Percentiles rank a stretch among this genome's conserved stretches.
These are phyloP conservation scores for Lactuca saligna DNA, from an alignment of 129 eudicot species.

Conservation along the genomic window DNA sequence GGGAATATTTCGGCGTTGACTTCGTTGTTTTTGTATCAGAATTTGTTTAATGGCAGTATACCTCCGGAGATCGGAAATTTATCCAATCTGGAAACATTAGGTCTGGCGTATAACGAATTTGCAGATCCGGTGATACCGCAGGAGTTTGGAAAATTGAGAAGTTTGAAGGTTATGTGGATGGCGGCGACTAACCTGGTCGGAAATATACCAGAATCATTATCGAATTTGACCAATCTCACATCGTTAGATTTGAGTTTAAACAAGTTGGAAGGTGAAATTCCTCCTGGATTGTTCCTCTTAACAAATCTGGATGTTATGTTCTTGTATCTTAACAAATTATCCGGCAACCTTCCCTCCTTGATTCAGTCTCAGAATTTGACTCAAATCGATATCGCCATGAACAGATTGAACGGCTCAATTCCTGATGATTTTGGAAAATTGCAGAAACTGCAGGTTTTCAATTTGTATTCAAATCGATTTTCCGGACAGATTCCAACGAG, in stretches of 20 bases:
- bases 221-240: constrained; percentile 42
- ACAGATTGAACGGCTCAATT: constrained; percentile 56
- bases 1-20: constrained; percentile 48
- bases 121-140: constrained; percentile 44
- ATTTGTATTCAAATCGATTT: constrained; percentile 49
- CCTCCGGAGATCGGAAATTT: constrained; percentile 70
- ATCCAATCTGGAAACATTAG: constrained; percentile 37
- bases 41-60: constrained; percentile 61
- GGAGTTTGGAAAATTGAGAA: constrained; percentile 57
- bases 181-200: constrained; percentile 43
- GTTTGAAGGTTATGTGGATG: constrained; percentile 53
- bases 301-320: constrained; percentile 41
- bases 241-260: constrained; percentile 58
- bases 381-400: constrained; percentile 58
- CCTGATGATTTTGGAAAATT: constrained; percentile 56
- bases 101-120: constrained; percentile 55
- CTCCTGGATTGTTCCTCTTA: constrained; percentile 56
- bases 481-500: constrained; percentile 51
- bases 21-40: constrained; percentile 35
- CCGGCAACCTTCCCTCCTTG: constrained; percentile 52
- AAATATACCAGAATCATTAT: constrained; percentile 52
- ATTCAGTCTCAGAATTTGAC: constrained; percentile 50
- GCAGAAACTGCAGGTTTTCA: constrained; percentile 42
- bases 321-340: constrained; percentile 48
- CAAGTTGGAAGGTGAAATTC: constrained; percentile 55